phyloP scores from a whole-genome alignment of 257 asterid species.

The Henckelia pumila region DNA sequence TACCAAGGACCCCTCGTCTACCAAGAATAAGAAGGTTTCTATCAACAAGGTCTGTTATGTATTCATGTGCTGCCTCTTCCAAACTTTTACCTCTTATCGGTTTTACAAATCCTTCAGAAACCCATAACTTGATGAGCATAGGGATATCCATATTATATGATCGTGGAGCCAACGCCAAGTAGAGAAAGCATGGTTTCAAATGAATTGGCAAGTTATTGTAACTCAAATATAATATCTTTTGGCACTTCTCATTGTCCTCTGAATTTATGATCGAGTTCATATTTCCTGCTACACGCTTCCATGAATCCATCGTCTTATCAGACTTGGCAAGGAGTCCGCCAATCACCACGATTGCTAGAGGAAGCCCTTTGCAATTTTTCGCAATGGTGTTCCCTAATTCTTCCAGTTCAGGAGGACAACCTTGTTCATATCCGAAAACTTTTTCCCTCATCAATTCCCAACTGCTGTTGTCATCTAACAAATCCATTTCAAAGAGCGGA shows the following conservation, averaged over 20 bases:
- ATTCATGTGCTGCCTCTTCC: too few species aligned
- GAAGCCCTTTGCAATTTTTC: conserved; percentile 9
- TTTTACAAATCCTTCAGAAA: conserved; percentile 3
- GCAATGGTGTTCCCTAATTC: conserved; percentile 9
- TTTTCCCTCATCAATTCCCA: neutral
- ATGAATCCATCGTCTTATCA: neutral
- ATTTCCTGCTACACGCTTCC: neutral
- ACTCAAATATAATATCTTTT: too few species aligned
- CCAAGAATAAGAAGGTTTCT: neutral
- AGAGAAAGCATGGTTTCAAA: conserved; percentile 16
- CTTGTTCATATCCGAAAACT: too few species aligned
- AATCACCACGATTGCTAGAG: neutral
- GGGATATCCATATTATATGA: too few species aligned
- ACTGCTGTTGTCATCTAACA: neutral
- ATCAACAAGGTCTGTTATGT: too few species aligned
- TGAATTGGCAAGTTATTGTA: too few species aligned
- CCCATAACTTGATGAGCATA: neutral
- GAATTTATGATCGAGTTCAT: neutral
- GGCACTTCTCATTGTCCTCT: neutral
- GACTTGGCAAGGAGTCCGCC: conserved; percentile 1
- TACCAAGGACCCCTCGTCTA: neutral
- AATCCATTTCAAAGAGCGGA: neutral
- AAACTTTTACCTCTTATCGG: neutral
- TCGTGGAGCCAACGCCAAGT: neutral
- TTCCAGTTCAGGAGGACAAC: neutral